Evolutionary conservation across 495 filamentous ascomycete genomes (phyloP).

Genomic region (Lepidopterella palustris): DNA sequence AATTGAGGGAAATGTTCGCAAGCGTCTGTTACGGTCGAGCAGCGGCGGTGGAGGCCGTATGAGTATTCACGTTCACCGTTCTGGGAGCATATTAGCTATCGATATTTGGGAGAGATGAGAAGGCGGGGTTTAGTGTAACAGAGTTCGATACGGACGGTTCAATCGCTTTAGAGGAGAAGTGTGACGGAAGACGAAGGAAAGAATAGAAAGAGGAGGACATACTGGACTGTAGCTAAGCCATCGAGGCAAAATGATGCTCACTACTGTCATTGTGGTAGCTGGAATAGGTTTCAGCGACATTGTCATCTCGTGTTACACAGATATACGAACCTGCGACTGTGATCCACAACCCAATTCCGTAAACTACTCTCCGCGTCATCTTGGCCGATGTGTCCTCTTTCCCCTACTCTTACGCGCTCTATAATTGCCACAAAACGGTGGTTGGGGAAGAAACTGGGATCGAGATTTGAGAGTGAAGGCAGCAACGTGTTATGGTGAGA

Average conservation of each 20-base stretch:
- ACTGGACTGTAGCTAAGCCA: conserved; percentile 76
- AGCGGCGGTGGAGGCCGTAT: conserved; percentile 75
- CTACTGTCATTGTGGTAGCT: conserved; percentile 75
- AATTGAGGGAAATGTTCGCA: conserved; percentile 55
- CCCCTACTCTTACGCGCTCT: not conserved
- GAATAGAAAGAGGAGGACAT: conserved; percentile 10
- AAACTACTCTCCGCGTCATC: conserved; percentile 40
- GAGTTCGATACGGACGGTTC: conserved; percentile 10
- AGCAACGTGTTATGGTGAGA: not conserved
- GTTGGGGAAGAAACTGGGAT: not conserved
- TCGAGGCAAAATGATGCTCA: conserved; percentile 63
- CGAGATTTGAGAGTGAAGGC: not conserved
- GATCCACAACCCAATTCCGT: conserved; percentile 36
- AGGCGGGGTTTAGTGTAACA: conserved; percentile 44
- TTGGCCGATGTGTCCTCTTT: not conserved
- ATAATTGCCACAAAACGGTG: conserved; percentile 2
- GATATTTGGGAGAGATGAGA: conserved; percentile 2
- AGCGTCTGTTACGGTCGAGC: conserved; percentile 52
- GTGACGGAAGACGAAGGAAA: not conserved
- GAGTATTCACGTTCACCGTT: conserved; percentile 43
- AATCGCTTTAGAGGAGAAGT: not conserved
- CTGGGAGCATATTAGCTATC: conserved; percentile 11
- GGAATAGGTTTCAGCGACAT: conserved; percentile 10
- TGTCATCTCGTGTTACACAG: not conserved
- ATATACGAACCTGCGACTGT: conserved; percentile 32